A percentile compares a stretch with the other conserved stretches of the same genome.
These are phyloP conservation scores for Podaxis sp. DNA, from an alignment of 768 basidiomycete species.

Conservation along the genomic window DNA sequence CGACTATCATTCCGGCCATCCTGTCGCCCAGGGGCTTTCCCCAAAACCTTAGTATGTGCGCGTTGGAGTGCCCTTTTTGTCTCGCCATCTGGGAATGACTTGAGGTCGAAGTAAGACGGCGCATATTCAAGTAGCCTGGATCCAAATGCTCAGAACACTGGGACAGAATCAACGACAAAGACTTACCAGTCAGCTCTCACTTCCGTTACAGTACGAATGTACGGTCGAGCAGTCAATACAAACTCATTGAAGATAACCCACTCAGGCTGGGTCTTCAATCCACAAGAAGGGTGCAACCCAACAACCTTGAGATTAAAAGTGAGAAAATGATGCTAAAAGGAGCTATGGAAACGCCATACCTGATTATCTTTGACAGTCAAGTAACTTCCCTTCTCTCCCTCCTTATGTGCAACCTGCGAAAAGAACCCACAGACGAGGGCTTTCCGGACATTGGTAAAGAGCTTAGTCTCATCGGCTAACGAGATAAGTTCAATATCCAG, in stretches of 20 bases:
- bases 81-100: conserved; percentile 65
- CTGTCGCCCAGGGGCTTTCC: conserved; percentile 32
- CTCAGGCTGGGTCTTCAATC: conserved; percentile 79
- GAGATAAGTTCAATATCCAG: conserved; percentile 79
- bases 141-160: conserved; percentile 7
- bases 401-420: conserved; percentile 97
- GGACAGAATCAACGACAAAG: background rate
- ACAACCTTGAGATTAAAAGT: conserved; percentile 46
- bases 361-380: conserved; percentile 95
- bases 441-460: conserved; percentile 74
- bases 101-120: conserved; percentile 66
- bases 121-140: conserved; percentile 42
- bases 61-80: conserved; percentile 65
- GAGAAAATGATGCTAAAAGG: background rate
- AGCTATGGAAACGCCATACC: conserved; percentile 35
- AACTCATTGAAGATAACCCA: conserved; percentile 89
- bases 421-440: conserved; percentile 93
- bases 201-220: conserved; percentile 90
- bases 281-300: conserved; percentile 78
- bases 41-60: conserved; percentile 50
- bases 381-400: conserved; percentile 87
- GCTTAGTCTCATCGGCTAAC: conserved; percentile 64
- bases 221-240: conserved; percentile 84
- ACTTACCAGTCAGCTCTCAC: conserved; percentile 81
- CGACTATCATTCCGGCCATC: conserved; percentile 21